These are phyloP conservation scores for Chytriomyces hyalinus DNA, from an alignment of 192 early-diverging fungal genomes.

Conservation along the genomic window DNA sequence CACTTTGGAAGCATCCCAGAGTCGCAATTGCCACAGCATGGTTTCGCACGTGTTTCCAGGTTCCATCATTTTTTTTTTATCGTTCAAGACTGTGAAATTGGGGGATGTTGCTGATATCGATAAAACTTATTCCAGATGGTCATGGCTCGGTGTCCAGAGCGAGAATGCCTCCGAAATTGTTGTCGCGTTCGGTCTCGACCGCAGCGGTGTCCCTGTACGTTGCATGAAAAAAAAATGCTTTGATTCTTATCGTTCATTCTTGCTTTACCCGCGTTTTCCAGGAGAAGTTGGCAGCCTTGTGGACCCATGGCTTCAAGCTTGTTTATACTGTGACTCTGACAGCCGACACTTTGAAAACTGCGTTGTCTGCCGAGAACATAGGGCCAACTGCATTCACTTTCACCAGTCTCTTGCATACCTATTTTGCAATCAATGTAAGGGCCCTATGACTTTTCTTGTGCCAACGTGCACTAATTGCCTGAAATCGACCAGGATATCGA, in stretches of 20 bases:
- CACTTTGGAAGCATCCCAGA: slow-evolving; percentile 59
- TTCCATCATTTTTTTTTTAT: not conserved
- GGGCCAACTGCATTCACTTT: slow-evolving; percentile 75
- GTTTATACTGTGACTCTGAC: slow-evolving; percentile 82
- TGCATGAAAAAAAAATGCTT: too few relatives aligned
- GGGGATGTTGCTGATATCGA: not conserved
- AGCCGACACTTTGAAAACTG: slow-evolving; percentile 69
- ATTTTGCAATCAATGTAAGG: slow-evolving; percentile 64
- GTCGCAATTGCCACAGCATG: slow-evolving; percentile 40
- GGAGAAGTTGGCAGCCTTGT: slow-evolving; percentile 56
- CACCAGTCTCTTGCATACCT: slow-evolving; percentile 92
- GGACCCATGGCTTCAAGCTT: slow-evolving; percentile 76
- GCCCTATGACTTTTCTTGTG: not conserved
- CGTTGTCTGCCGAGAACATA: slow-evolving; percentile 76
- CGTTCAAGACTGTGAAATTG: not conserved
- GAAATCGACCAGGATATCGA: slow-evolving; percentile 60
- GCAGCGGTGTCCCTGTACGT: slow-evolving; percentile 52
- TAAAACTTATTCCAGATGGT: slow-evolving; percentile 48
- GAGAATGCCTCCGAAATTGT: slow-evolving; percentile 56
- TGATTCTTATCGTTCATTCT: too few relatives aligned
- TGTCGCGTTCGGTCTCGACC: slow-evolving; percentile 63
- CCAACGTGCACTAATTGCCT: not conserved
- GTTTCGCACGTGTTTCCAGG: slow-evolving; percentile 42
- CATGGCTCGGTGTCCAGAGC: slow-evolving; percentile 51
- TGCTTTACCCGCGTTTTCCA: too few relatives aligned